Base-by-base conservation (phyloP, 306 rosid species). In the Chamaecrista fasciculata region DNA sequence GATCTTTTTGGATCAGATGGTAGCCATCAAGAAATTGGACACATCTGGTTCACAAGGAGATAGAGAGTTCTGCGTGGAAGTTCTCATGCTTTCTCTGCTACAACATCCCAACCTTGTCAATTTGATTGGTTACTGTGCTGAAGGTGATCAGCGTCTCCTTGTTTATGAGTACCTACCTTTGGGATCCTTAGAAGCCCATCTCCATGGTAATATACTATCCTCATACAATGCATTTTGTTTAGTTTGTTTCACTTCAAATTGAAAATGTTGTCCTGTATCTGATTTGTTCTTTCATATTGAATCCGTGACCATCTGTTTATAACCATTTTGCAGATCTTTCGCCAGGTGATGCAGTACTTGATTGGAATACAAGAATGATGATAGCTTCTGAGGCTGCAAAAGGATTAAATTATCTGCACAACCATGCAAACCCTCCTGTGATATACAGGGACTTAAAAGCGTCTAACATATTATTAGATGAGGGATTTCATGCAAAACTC, bases 371-470 rank as follows among this genome's bases (percentile, higher is more conserved):
- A 8, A 84, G 92, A 77, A 88, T 91, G 89, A 77, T 18, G 74
- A 88, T 91, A 82, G 92, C 90, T 2, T 65, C 68, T 9, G 92
- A 91, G 4, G 87, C 87, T 70, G 95, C 97, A 43, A 83, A 36
- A 62, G 97, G 96, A 42, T 47, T 91, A 72, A 84, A 86, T 60
- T 88, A 84, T 78, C 81, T 88, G 43, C 96, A 88, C 68, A 57
- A 82, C 21, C 77, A 84, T 60, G 88, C 85, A 55, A 48, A 67
- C 2, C 91, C 92, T 47, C 76, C 93, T 14, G 93, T 88, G 25
- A 86, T 88, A 76, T 85, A 84, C 56, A 77, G 93, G 62, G 96
- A 91, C 76, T 44, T 88, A 47, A 88, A 88, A 78, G 25, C 89
- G 62, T 65, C 92, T 0, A 88, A 88, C 68, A 86, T 88, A 62